Conservation (phyloP, 2,329 filamentous ascomycete species). For the Aspergillus pseudotamarii region DNA sequence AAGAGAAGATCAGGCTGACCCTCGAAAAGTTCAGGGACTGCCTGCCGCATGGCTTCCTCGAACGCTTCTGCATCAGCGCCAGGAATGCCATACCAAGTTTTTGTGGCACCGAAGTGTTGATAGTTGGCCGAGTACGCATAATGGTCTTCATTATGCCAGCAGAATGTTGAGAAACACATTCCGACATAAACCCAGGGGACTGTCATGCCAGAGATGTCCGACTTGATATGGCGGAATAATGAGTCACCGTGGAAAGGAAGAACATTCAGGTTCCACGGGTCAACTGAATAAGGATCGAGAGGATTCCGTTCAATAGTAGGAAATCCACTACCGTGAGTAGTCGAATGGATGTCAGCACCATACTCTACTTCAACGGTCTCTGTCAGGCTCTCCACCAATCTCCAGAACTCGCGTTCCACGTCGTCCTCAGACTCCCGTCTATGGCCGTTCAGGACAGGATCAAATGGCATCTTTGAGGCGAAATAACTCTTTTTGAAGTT, state of each 20-base stretch:
- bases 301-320: slow-evolving; percentile 92
- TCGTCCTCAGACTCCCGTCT: slow-evolving; percentile 89
- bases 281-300: slow-evolving; percentile 79
- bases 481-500: slow-evolving; percentile 96
- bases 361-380: slow-evolving; percentile 98
- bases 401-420: slow-evolving; percentile 95
- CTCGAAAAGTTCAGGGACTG: slow-evolving; percentile 94
- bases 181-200: slow-evolving; percentile 99
- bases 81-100: slow-evolving; percentile 98
- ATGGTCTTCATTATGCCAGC: slow-evolving; percentile 99
- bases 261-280: slow-evolving; percentile 95
- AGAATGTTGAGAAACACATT: slow-evolving; percentile 99
- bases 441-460: slow-evolving; percentile 78
- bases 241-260: slow-evolving; percentile 89
- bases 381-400: slow-evolving; percentile 87
- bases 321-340: slow-evolving; percentile 95
- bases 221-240: slow-evolving; percentile 94
- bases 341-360: slow-evolving; percentile 96
- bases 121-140: slow-evolving; percentile 98
- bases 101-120: slow-evolving; percentile 96
- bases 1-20: slow-evolving; percentile 95
- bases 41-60: slow-evolving; percentile 90
- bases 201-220: slow-evolving; percentile 98
- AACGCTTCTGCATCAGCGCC: slow-evolving; percentile 93
- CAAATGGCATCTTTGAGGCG: slow-evolving; percentile 83